Percentiles rank a stretch among this genome's conserved stretches.
Evolutionary conservation across 75 land plant species (phyloP).

Genomic region (Picea glauca): DNA sequence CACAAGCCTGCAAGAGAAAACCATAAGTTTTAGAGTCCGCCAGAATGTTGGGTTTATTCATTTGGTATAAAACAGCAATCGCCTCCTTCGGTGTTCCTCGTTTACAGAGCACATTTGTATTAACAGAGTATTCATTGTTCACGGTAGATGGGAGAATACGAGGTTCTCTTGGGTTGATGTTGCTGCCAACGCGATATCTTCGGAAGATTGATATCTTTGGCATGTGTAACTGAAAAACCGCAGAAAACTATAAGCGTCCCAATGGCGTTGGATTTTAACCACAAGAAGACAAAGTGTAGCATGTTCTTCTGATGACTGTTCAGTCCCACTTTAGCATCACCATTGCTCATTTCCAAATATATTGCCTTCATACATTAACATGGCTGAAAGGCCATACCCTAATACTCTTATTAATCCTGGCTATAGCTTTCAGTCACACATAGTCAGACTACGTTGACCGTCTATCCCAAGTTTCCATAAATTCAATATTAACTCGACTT

Average conservation of each 20-base stretch:
- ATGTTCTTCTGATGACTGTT: too few species aligned
- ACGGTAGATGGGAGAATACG: background rate
- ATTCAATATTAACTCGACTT: too few species aligned
- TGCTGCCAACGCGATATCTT: background rate
- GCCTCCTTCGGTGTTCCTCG: background rate
- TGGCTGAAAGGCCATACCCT: too few species aligned
- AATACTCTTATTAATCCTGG: too few species aligned
- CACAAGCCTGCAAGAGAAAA: slow-evolving; percentile 1
- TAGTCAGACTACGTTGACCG: too few species aligned
- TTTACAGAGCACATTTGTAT: background rate
- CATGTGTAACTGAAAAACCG: background rate
- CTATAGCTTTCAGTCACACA: too few species aligned
- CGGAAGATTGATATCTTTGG: background rate
- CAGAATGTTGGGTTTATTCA: background rate
- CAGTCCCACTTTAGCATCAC: too few species aligned
- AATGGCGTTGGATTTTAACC: too few species aligned
- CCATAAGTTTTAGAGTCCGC: background rate
- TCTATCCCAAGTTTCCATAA: too few species aligned
- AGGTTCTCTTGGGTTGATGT: background rate
- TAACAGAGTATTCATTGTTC: background rate
- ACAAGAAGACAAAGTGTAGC: too few species aligned
- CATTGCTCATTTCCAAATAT: too few species aligned
- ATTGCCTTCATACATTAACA: too few species aligned
- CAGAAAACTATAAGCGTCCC: background rate
- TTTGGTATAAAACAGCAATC: background rate